Evolutionary conservation across 176 grass and related monocot genomes (phyloP).

Genomic region (Juncus inflexus): DNA sequence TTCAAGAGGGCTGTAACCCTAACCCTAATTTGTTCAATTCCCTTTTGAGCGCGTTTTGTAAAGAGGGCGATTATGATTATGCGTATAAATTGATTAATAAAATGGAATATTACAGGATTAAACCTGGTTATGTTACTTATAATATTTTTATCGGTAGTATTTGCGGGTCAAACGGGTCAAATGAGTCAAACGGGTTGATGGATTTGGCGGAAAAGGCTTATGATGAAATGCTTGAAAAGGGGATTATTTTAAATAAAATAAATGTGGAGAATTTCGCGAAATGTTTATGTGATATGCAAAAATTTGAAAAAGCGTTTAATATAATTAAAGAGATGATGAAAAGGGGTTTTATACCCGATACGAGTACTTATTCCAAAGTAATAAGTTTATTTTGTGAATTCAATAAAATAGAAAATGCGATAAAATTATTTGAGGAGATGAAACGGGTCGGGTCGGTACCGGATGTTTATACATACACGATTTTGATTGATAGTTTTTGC

Average conservation of each 20-base stretch:
- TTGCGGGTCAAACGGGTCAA: conserved; percentile 41
- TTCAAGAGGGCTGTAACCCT: conserved; percentile 82
- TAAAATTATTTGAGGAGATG: conserved; percentile 95
- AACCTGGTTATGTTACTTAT: conserved; percentile 75
- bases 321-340: conserved; percentile 83
- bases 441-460: conserved; percentile 55
- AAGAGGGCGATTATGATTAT: conserved; percentile 57
- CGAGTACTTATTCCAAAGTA: conserved; percentile 71
- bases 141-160: conserved; percentile 97
- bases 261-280: conserved; percentile 73
- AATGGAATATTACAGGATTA: conserved; percentile 63
- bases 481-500: conserved; percentile 95
- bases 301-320: conserved; percentile 88
- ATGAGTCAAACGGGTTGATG: conserved; percentile 33
- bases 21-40: conserved; percentile 86
- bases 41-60: conserved; percentile 80
- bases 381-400: conserved; percentile 69
- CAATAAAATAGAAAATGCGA: conserved; percentile 64
- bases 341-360: conserved; percentile 88
- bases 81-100: conserved; percentile 83
- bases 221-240: conserved; percentile 71
- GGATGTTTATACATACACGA: conserved; percentile 94
- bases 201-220: conserved; percentile 80
- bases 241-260: conserved; percentile 78
- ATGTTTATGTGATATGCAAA: conserved; percentile 65